Evolutionary conservation across 225 moss, liverwort and hornwort genomes (phyloP).

Genomic region (Asterella californica): DNA sequence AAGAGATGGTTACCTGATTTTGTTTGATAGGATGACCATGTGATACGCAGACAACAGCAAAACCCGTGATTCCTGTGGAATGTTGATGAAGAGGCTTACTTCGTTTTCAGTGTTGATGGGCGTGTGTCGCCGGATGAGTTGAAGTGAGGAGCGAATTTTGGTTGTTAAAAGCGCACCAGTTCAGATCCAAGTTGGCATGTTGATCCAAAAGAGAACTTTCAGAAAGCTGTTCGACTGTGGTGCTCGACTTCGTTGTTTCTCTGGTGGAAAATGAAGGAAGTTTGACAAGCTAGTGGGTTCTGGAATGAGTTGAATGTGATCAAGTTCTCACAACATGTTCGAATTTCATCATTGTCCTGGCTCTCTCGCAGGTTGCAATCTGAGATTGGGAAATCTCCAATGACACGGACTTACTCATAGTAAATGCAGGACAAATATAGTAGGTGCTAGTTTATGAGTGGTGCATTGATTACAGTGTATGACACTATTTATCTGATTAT

Average conservation of each 20-base stretch:
- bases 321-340: constrained; percentile 19
- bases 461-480: constrained; percentile 35
- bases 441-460: constrained; percentile 34
- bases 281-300: neutral
- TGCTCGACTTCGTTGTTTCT: neutral
- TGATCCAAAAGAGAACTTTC: no score
- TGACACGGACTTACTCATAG: constrained; percentile 52
- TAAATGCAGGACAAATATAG: constrained; percentile 24
- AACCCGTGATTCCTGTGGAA: neutral
- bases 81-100: neutral
- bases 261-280: neutral
- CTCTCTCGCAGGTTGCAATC: constrained; percentile 43
- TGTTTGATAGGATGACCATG: neutral
- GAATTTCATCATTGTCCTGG: constrained; percentile 19
- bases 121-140: neutral
- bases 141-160: neutral
- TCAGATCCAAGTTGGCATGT: neutral
- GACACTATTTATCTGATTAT: constrained; percentile 30
- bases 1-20: neutral
- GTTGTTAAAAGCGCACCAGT: neutral
- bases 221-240: no score
- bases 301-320: neutral
- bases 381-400: constrained; percentile 50
- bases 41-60: neutral
- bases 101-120: neutral